A percentile compares a stretch with the other conserved stretches of the same genome.
These are phyloP conservation scores for Blastobotrys aristatus DNA, from an alignment of 1,139 yeast genomes.

Conservation along the genomic window DNA sequence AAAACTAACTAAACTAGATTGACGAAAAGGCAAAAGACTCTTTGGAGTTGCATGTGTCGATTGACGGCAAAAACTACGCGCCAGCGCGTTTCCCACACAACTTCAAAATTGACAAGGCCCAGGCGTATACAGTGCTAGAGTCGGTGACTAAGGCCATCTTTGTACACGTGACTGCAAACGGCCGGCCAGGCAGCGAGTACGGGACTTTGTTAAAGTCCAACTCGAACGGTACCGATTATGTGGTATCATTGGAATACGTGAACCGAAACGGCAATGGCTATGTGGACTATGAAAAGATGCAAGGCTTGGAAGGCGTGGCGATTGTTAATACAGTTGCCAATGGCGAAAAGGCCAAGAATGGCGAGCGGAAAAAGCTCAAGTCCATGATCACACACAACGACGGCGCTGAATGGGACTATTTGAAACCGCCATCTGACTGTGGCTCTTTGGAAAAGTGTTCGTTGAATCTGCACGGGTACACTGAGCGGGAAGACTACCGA, in stretches of 20 bases:
- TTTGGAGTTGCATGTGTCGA: conserved; percentile 66
- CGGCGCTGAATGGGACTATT: conserved; percentile 79
- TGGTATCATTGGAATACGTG: conserved; percentile 62
- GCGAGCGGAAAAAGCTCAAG: conserved; percentile 51
- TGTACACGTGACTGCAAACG: conserved; percentile 72
- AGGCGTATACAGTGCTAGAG: conserved; percentile 81
- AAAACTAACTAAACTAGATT: conserved; percentile 2
- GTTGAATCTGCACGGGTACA: conserved; percentile 82
- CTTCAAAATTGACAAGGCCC: conserved; percentile 55
- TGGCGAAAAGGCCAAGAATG: conserved; percentile 36
- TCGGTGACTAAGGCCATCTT: conserved; percentile 71
- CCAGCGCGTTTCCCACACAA: conserved; percentile 75
- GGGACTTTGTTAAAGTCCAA: conserved; percentile 89
- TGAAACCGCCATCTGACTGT: conserved; percentile 53
- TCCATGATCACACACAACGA: conserved; percentile 82
- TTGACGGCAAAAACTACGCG: conserved; percentile 78
- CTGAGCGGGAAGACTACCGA: conserved; percentile 77
- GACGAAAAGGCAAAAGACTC: conserved; percentile 37
- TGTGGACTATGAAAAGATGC: conserved; percentile 85
- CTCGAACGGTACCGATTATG: conserved; percentile 93
- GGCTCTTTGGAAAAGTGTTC: conserved; percentile 53
- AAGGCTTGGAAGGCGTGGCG: conserved; percentile 84
- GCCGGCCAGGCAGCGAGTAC: conserved; percentile 49
- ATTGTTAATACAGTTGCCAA: conserved; percentile 66
- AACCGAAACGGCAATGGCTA: conserved; percentile 69